Conservation (phyloP, 1,139 yeast genomes). For the Lodderomyces parapsilosis region DNA sequence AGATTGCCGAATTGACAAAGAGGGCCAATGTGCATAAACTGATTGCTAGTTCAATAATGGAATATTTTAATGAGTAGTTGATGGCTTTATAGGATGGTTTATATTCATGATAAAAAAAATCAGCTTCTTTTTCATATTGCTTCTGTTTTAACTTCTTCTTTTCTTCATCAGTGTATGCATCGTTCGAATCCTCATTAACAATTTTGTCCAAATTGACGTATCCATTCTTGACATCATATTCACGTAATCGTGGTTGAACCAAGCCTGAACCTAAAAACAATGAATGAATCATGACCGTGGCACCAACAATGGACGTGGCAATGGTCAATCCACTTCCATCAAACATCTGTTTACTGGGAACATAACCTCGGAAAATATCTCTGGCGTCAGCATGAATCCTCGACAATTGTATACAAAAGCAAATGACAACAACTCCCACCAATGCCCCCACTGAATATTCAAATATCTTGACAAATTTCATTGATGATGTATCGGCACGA, state of each 20-base stretch:
- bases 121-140: slow-evolving; percentile 27
- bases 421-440: slow-evolving; percentile 67
- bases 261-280: slow-evolving; percentile 73
- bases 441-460: slow-evolving; percentile 66
- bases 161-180: neutral
- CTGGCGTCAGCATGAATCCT: slow-evolving; percentile 50
- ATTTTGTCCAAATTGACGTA: slow-evolving; percentile 24
- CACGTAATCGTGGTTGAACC: slow-evolving; percentile 73
- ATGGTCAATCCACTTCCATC: slow-evolving; percentile 64
- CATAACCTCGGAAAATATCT: slow-evolving; percentile 64
- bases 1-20: slow-evolving; percentile 75
- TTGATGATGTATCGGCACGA: slow-evolving; percentile 63
- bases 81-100: slow-evolving; percentile 67
- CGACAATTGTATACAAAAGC: slow-evolving; percentile 69
- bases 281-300: slow-evolving; percentile 84
- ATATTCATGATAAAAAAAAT: slow-evolving; percentile 42
- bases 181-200: slow-evolving; percentile 5
- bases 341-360: slow-evolving; percentile 65
- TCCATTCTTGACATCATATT: slow-evolving; percentile 57
- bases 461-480: slow-evolving; percentile 61
- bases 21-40: slow-evolving; percentile 73
- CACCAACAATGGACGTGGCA: slow-evolving; percentile 76
- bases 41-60: slow-evolving; percentile 62
- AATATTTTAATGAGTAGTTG: slow-evolving; percentile 61
- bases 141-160: slow-evolving; percentile 11